phyloP scores from a whole-genome alignment of 2,329 filamentous ascomycete species.

The Meredithiella fracta region DNA sequence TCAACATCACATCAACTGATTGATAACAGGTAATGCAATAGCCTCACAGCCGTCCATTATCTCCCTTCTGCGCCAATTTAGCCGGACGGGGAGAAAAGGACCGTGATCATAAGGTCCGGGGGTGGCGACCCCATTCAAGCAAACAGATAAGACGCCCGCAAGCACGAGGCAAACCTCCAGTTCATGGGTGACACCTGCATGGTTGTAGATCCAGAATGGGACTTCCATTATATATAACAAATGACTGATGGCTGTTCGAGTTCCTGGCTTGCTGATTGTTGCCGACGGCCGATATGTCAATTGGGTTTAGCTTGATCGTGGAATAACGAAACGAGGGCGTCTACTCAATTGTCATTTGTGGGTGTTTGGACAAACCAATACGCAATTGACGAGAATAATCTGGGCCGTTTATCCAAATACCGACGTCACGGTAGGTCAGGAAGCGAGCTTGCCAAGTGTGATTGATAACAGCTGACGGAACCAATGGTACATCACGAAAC shows the following conservation, averaged over 20 bases:
- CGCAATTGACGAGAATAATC: neutral
- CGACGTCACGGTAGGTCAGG: neutral
- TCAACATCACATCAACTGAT: constrained; percentile 1
- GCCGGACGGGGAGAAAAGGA: neutral
- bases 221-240: neutral
- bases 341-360: too few species aligned
- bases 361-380: too few species aligned
- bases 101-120: neutral
- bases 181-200: constrained; percentile 9
- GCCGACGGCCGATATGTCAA: too few species aligned
- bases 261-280: too few species aligned
- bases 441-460: too few species aligned
- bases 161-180: constrained; percentile 9
- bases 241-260: too few species aligned
- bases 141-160: constrained; percentile 10
- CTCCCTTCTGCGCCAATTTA: neutral
- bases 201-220: neutral
- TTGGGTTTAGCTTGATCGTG: too few species aligned
- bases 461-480: neutral
- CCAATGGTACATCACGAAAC: too few species aligned
- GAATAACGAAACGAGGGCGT: too few species aligned
- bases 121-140: neutral
- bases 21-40: constrained; percentile 8
- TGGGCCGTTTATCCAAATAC: neutral
- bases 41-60: neutral